Evolutionary conservation across 345 rosid genomes (phyloP), one percentile per base, ranked within the genome.

Genomic region (Hibiscus syriacus): DNA sequence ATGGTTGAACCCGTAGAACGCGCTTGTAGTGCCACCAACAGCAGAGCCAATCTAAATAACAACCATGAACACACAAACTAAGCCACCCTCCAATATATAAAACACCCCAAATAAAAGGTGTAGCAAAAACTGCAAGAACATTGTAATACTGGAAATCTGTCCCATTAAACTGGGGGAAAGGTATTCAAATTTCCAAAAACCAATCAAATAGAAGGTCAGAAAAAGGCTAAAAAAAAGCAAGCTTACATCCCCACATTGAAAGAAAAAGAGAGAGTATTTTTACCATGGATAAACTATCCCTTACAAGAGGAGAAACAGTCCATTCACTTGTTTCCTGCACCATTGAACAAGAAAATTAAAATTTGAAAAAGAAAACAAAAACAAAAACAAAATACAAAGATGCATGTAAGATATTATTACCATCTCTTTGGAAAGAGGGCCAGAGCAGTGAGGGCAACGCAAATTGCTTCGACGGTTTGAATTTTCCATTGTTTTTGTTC

Each of bases 271-370:
- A 19, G 27, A 41, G 19, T 17, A 10, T 1, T 22, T 41, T 67
- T 83, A 90, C 94, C 98, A 93, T 93, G 27, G 91, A 93, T 57
- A 90, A 90, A 77, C 97, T 93, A 72, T 93, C 98, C 73, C 97
- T 86, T 41, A 93, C 74, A 30, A 93, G 80, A 10, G 97, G 96
- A 38, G 87, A 65, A 58, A 90, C 82, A 25, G 92, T 89, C 98
- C 96, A 90, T 1, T 76, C 80, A 79, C 87, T 90, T 6, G 97
- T 87, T 80, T 89, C 92, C 98, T 90, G 87, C 74, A 80, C 68
- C 7, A 54, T 23, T 29, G 22, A 30, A 34, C 5, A 6, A 58
- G 43, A 3, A 29, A 32, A 26, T 1, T 48, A 23, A 19, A 6
- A 50, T 29, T 52, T 16, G 16, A 14, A 74, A 19, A n/a, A n/a